These are phyloP conservation scores for Aspergillus luchuensis DNA, from an alignment of 2,329 filamentous ascomycete genomes.

Conservation along the genomic window DNA sequence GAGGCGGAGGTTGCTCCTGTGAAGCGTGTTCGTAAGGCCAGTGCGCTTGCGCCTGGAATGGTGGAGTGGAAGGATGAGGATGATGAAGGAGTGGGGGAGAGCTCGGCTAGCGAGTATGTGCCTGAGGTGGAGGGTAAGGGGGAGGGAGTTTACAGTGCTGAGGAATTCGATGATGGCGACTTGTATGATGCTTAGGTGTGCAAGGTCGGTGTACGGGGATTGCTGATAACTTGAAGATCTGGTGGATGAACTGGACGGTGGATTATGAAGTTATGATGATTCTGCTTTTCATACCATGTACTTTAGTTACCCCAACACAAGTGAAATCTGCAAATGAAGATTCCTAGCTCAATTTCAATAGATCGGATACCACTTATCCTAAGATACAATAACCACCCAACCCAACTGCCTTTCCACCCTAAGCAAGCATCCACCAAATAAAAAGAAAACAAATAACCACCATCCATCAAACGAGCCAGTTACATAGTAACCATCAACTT, in stretches of 20 bases:
- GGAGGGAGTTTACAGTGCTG: constrained; percentile 10
- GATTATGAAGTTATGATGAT: no score
- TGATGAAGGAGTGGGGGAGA: constrained; percentile 16
- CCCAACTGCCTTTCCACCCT: neutral
- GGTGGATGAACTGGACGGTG: no score
- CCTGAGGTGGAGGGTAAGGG: constrained; percentile 21
- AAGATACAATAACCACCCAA: neutral
- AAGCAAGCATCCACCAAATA: neutral
- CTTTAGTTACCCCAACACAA: neutral
- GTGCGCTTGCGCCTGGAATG: constrained; percentile 20
- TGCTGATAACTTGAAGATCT: no score
- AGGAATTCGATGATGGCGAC: neutral
- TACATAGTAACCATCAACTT: neutral
- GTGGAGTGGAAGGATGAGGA: constrained; percentile 21
- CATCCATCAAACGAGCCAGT: neutral
- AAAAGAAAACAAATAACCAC: neutral
- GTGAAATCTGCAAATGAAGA: neutral
- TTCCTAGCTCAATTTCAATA: neutral
- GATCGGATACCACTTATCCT: neutral
- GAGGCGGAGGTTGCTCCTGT: constrained; percentile 2
- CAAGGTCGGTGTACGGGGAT: neutral
- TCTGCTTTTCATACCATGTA: neutral
- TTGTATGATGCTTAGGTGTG: neutral
- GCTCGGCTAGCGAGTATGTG: constrained; percentile 24
- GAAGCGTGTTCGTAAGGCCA: constrained; percentile 26